Base-by-base conservation (phyloP, 371 early-diverging fungal species). In the Rhizomucor miehei region DNA sequence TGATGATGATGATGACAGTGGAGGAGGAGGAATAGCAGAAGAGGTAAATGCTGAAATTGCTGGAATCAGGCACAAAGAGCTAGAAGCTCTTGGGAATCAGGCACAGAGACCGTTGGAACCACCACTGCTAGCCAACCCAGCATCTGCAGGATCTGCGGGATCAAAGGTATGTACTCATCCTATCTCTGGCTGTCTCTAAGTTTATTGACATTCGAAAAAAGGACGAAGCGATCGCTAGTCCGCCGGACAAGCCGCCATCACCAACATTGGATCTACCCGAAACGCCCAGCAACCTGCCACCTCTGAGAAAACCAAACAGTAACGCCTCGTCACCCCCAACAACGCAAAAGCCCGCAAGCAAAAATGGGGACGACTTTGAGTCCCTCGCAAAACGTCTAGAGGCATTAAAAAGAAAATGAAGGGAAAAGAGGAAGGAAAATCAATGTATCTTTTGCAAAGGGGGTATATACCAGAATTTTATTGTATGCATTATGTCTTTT, bases 351-450 rank as follows among this genome's bases (percentile, higher is more conserved):
- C 45, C 25, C 51, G 8, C 29, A 29, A 29, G 29, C 16, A 62
- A 66, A 13, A 73, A 70, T 16, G 70, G 82, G 12, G 81, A 83
- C 2, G 78, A 82, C 34, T 77, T 89, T 66, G 91, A 91, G 59
- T 86, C 87, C 12, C 67, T 91, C 12, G 79, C 87, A 10, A 78
- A 63, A 56, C 73, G 91, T 23, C 82, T 91, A 17, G 88, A 89
- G 50, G 91, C 89, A 14, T 68, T 91, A 51, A 90, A 89, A 59
- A 66, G 68, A 17, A 68, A 62, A 58, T 69, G 41, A 62, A 29
- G 29, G 29, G 8, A 29, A 29, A 29, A 29, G 29, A 29, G 29
- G 5, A 8, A 29, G 29, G 29, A 3, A 29, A 3, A 29, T 3
- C 29, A 8, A 8, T 29, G 29, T 29, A 29, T 29, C 8, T 3